Evolutionary conservation across 2,329 filamentous ascomycete genomes (phyloP), one percentile per base, ranked within the genome.

Genomic region (Diaporthe caulivora): DNA sequence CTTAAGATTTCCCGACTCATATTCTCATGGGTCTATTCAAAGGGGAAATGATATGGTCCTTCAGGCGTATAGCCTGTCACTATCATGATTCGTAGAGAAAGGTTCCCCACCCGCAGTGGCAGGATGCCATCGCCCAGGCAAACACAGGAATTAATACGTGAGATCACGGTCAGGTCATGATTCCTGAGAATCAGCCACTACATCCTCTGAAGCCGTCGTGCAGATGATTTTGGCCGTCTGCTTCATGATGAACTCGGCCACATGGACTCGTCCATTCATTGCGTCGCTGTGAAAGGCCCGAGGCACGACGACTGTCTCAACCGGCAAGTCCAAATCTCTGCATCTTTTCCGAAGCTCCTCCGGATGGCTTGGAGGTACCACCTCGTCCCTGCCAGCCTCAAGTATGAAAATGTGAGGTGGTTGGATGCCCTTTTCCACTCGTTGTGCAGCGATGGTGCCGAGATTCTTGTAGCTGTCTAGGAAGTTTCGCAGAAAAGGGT

Each of bases 401-500:
- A 91, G 78, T 49, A 91, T 87, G 62, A 87, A 84, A 2, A 90
- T 78, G 7, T 78, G 79, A 1, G 86, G 86, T 13, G 75, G 75
- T 21, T 72, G 70, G 6, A 70, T 54, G 1, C 75, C 75, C 31
- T 72, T 78, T 70, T 76, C 77, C 67, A 72, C 73, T 77, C 82
- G 78, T 8, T 76, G 77, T 47, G 80, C 75, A 34, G 83, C 81
- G 44, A 91, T 85, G 37, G 79, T 69, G 4, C 81, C 83, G 40
- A 91, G 76, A 75, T 90, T 90, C 70, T 82, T 79, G 83, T 82
- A 87, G 76, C 85, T 90, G 76, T 91, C 87, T 47, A 91, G 82
- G 53, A 89, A 87, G 74, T 88, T 95, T 76, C 92, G 87, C 15
- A 95, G 85, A 78, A 95, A 95, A 0, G 92, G 92, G 86, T 91